Evolutionary conservation across 2,329 filamentous ascomycete genomes (phyloP), one percentile per base, ranked within the genome.

Genomic region (Stagonosporopsis rhizophila): DNA sequence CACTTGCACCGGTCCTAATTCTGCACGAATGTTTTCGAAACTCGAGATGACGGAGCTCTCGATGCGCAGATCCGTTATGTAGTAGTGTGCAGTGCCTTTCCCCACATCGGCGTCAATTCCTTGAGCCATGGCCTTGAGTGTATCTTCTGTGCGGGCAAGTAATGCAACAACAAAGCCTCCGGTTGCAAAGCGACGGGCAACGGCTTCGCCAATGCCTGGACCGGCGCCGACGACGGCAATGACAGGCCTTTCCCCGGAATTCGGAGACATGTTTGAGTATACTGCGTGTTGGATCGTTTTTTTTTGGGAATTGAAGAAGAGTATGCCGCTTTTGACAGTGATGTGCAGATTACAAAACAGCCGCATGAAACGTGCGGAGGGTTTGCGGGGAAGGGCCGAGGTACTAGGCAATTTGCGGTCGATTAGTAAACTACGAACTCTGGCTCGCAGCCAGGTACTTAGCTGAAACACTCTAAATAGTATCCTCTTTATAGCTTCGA

Each of bases 121-220:
- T 38, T 51, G 50, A 19, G 55, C 61, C 52, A 67, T 67, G 6
- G 59, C 56, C 52, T 63, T 52, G 9, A 67, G 46, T 17, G 54
- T 62, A 35, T 63, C 61, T 57, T 66, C 63, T 38, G 63, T 63
- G 6, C 64, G 64, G 17, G 64, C 64, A 7, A 67, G 64, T 5
- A 67, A 46, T 2, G 63, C 64, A 28, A 60, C 57, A 15, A 56
- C 55, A 51, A 65, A 67, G 48, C 64, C 64, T 56, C 62, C 62
- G 7, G 45, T 45, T 42, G 55, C 61, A 51, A 66, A 67, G 23
- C 61, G 61, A 23, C 56, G 64, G 34, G 64, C 64, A 11, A 67
- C 64, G 17, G 64, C 64, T 59, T 67, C 64, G 44, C 64, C 64
- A 27, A 67, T 67, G 6, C 64, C 63, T 45, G 64, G 64, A 11